Evolutionary conservation across 148 eudicot genomes (phyloP).

Genomic region (Persicaria tinctoria): DNA sequence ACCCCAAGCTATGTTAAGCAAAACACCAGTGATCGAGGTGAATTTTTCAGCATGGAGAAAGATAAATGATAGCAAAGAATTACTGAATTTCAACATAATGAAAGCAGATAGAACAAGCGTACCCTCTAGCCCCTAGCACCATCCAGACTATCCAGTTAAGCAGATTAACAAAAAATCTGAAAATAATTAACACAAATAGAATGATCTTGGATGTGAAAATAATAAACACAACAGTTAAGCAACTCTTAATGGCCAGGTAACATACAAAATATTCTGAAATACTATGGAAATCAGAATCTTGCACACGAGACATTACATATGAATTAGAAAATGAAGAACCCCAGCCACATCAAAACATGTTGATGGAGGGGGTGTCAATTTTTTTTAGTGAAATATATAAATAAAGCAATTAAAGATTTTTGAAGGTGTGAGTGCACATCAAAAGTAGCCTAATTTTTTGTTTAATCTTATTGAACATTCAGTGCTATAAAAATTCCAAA

Average conservation of each 20-base stretch:
- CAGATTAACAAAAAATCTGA: too few relatives aligned
- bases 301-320: slow-evolving; percentile 11
- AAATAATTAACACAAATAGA: too few relatives aligned
- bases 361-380: too few relatives aligned
- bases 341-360: neutral
- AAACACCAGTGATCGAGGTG: too few relatives aligned
- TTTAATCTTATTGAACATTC: neutral
- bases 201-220: too few relatives aligned
- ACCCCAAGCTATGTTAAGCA: too few relatives aligned
- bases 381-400: neutral
- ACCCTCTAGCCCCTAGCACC: too few relatives aligned
- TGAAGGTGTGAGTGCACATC: neutral
- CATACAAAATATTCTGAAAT: slow-evolving; percentile 51
- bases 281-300: slow-evolving; percentile 64
- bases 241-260: slow-evolving; percentile 64
- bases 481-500: neutral
- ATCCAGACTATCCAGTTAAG: too few relatives aligned
- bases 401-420: neutral
- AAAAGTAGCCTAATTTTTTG: neutral
- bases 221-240: slow-evolving; percentile 16
- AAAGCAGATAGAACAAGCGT: too few relatives aligned
- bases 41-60: too few relatives aligned
- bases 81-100: too few relatives aligned
- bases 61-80: too few relatives aligned
- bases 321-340: neutral